Percentiles rank a stretch among this genome's conserved stretches.
These are phyloP conservation scores for Cladosporium oxysporum DNA, from an alignment of 2,329 filamentous ascomycete species.

Conservation along the genomic window DNA sequence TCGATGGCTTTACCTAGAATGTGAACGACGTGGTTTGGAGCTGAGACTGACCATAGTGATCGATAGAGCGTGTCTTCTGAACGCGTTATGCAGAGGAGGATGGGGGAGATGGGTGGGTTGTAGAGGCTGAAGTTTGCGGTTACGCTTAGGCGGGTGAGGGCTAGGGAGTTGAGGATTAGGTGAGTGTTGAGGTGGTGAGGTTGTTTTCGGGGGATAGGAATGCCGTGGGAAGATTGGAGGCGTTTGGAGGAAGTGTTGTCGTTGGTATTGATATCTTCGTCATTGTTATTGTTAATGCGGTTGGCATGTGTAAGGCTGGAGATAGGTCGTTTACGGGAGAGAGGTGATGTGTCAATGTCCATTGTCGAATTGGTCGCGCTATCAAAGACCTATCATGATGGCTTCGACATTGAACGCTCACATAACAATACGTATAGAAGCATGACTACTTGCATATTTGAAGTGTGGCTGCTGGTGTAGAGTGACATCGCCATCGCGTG, in stretches of 20 bases:
- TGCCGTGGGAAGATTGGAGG: slow-evolving; percentile 21
- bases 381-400: not conserved
- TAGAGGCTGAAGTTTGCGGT: slow-evolving; percentile 24
- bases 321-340: not conserved
- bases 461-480: not conserved
- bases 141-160: slow-evolving; percentile 24
- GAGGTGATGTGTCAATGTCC: not conserved
- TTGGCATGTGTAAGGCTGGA: not conserved
- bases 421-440: not conserved
- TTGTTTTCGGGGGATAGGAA: slow-evolving; percentile 1
- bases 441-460: not conserved
- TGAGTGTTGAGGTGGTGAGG: slow-evolving; percentile 20
- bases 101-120: slow-evolving; percentile 22
- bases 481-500: not conserved
- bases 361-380: not conserved
- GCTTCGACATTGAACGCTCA: not conserved
- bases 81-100: slow-evolving; percentile 22
- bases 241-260: slow-evolving; percentile 19
- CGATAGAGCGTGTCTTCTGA: slow-evolving; percentile 21
- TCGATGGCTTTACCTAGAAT: not conserved
- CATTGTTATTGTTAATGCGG: not conserved
- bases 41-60: not conserved
- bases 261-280: not conserved
- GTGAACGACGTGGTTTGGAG: not conserved
- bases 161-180: slow-evolving; percentile 23